Percentiles rank a stretch among this genome's conserved stretches.
These are phyloP conservation scores for Annulohypoxylon stygium DNA, from an alignment of 495 filamentous ascomycete genomes.

Conservation along the genomic window DNA sequence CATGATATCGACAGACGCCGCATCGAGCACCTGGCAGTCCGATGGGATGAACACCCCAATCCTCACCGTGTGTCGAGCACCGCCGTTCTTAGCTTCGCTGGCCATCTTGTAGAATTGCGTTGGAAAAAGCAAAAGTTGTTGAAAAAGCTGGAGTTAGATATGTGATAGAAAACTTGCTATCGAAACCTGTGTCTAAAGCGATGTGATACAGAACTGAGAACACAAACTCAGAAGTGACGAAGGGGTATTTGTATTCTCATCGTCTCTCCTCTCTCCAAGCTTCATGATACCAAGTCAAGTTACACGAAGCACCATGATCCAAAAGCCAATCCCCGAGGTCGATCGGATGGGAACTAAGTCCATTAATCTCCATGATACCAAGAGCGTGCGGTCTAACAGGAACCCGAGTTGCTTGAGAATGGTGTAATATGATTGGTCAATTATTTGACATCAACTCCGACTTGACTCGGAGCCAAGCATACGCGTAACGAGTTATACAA, in stretches of 20 bases:
- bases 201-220: background rate
- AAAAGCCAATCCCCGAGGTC: conserved; percentile 14
- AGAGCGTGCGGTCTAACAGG: conserved; percentile 14
- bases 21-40: conserved; percentile 63
- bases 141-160: background rate
- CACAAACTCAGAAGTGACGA: background rate
- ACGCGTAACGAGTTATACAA: background rate
- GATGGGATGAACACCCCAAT: conserved; percentile 63
- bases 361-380: background rate
- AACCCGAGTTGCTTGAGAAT: conserved; percentile 4
- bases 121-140: background rate
- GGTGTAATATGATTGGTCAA: conserved; percentile 44
- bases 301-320: background rate
- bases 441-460: conserved; percentile 34
- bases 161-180: background rate
- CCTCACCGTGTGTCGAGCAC: conserved; percentile 16
- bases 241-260: conserved; percentile 25
- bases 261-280: background rate
- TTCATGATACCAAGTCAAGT: background rate
- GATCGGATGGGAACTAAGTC: conserved; percentile 3
- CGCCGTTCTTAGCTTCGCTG: conserved; percentile 11
- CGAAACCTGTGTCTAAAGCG: background rate
- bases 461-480: conserved; percentile 29
- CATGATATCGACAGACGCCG: conserved; percentile 63
- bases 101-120: conserved; percentile 25